phyloP scores from a whole-genome alignment of 208 protist genomes.

The Endotrypanum monterogeii region DNA sequence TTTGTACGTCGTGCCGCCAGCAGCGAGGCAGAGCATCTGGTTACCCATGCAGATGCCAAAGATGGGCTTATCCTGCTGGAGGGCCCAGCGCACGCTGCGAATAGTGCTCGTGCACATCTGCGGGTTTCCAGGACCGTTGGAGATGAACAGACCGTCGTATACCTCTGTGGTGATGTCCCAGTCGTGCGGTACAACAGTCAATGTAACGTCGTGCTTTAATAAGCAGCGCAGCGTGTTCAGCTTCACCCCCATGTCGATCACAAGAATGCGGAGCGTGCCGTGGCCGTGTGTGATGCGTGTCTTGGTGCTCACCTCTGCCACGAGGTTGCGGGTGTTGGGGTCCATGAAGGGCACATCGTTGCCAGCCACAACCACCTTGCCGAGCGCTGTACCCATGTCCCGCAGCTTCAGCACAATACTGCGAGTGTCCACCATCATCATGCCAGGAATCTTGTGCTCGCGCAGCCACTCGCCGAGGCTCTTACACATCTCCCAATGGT shows the following conservation, averaged over 20 bases:
- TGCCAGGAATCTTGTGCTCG: conserved; percentile 95
- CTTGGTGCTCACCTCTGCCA: conserved; percentile 94
- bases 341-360: conserved; percentile 90
- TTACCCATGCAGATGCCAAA: conserved; percentile 99
- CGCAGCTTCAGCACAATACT: conserved; percentile 97
- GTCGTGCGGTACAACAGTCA: conserved; percentile 91
- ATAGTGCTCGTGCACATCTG: conserved; percentile 92
- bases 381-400: conserved; percentile 92
- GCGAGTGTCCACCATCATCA: conserved; percentile 98
- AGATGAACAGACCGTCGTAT: conserved; percentile 98
- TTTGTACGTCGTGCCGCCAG: conserved; percentile 95
- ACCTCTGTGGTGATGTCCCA: conserved; percentile 95
- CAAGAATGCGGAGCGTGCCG: conserved; percentile 85
- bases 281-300: conserved; percentile 80
- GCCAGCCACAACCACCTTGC: conserved; percentile 84
- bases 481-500: conserved; percentile 95
- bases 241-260: conserved; percentile 95
- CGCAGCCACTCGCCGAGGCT: conserved; percentile 89
- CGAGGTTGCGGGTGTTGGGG: conserved; percentile 95
- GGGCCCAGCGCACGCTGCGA: conserved; percentile 90
- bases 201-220: conserved; percentile 86
- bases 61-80: conserved; percentile 92
- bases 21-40: conserved; percentile 96
- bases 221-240: conserved; percentile 95
- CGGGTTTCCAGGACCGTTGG: conserved; percentile 95